Evolutionary conservation across 305 asterid genomes (phyloP).

Genomic region (Solanum aculeatissimum): DNA sequence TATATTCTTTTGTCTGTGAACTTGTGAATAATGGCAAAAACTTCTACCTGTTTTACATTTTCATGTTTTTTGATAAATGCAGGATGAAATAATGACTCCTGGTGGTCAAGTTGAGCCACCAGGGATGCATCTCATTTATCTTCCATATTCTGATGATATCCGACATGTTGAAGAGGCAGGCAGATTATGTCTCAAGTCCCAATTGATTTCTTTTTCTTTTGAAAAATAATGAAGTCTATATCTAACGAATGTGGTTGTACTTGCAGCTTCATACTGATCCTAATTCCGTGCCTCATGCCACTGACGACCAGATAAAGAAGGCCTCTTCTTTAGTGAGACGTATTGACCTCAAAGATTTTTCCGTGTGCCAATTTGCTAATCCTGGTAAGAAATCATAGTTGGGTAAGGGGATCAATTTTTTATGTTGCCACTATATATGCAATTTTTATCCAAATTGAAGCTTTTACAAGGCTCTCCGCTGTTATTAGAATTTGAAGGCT

Average conservation of each 20-base stretch:
- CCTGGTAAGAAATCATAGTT: conserved; percentile 42
- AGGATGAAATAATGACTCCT: conserved; percentile 69
- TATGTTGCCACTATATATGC: not conserved
- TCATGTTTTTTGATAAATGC: conserved; percentile 8
- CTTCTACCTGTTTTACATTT: not conserved
- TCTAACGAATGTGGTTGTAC: conserved; percentile 11
- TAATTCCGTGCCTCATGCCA: conserved; percentile 45
- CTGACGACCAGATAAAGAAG: conserved; percentile 70
- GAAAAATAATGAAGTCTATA: not conserved
- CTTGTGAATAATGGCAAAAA: not conserved
- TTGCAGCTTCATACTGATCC: conserved; percentile 61
- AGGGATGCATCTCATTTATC: conserved; percentile 92
- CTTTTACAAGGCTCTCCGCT: not conserved
- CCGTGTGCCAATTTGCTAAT: conserved; percentile 91
- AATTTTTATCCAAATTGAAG: not conserved
- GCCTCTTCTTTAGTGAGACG: conserved; percentile 66
- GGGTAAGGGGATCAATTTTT: not conserved
- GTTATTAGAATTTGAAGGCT: not conserved
- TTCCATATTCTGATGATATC: conserved; percentile 91
- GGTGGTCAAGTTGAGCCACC: conserved; percentile 95
- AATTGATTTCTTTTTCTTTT: not conserved
- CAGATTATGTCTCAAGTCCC: not conserved
- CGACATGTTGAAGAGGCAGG: conserved; percentile 86
- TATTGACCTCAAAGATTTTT: conserved; percentile 68
- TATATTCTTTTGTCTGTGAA: not conserved